Evolutionary conservation across 2,329 filamentous ascomycete genomes (phyloP), one percentile per base, ranked within the genome.

Genomic region (Elsinoe australis): DNA sequence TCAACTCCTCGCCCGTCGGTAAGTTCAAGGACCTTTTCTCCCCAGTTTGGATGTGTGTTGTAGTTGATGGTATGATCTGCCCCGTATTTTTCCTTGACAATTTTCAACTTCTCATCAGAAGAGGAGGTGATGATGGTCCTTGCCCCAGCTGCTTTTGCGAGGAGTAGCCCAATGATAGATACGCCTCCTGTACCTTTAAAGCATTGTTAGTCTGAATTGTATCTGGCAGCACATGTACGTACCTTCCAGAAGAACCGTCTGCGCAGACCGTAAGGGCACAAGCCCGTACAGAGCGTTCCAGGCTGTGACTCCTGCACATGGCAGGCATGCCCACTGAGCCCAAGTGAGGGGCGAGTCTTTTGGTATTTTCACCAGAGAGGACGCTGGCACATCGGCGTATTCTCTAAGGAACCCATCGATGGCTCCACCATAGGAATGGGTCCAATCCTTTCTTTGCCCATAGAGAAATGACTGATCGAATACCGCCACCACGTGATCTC

Each of bases 31-130:
- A 79, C 79, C 21, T 71, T 71, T 2, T 68, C 62, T n/a, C 80
- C 76, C 81, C 81, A 85, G 41, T 76, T 71, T 0, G 73, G 63
- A 6, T 69, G 70, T 0, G 61, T 69, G 49, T 71, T 75, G 61
- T 84, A 85, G 62, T 84, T 83, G 59, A 84, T 70, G 1, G 74
- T 65, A 35, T 76, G 67, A 47, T 72, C 68, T 0, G 78, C 80
- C 2, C 81, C 80, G 5, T 82, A 67, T 31, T 49, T 56, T 17
- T 69, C 61, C 52, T 69, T 72, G 14, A 81, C 68, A 22, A 66
- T 67, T 41, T 72, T 52, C 21, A 57, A 45, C 52, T 59, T 56
- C 21, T 52, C 49, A 52, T 59, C 52, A 10, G 53, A 55, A 15
- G 52, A 53, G 5, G 54, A 55, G 2, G 55, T 56, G 18, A 52